phyloP scores from a whole-genome alignment of 495 filamentous ascomycete genomes.

The Daldinia vernicosa region DNA sequence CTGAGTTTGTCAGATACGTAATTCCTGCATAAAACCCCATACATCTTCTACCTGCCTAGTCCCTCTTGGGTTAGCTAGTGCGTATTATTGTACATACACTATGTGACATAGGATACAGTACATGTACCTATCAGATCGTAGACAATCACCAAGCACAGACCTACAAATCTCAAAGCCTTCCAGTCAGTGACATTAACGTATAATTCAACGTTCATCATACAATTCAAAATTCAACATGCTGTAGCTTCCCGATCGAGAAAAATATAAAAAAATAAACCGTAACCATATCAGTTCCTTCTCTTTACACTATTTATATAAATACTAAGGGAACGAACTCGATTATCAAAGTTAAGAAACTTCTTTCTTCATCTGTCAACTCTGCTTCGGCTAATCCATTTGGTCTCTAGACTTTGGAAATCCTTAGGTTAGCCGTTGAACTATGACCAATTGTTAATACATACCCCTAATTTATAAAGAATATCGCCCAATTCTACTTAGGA shows the following conservation, averaged over 20 bases:
- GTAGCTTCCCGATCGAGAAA: neutral
- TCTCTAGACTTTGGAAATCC: neutral
- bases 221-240: constrained; percentile 5
- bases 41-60: neutral
- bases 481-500: neutral
- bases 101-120: neutral
- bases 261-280: neutral
- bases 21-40: constrained; percentile 7
- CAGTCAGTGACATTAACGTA: neutral
- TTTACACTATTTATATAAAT: neutral
- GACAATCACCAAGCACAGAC: constrained; percentile 3
- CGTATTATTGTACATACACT: neutral
- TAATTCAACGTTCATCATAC: neutral
- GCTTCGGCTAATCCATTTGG: neutral
- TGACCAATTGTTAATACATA: neutral
- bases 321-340: neutral
- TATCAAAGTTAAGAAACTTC: neutral
- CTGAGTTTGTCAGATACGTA: constrained; percentile 15
- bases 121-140: neutral
- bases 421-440: neutral
- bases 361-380: neutral
- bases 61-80: neutral
- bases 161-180: neutral
- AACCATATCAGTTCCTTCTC: neutral
- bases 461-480: neutral